Evolutionary conservation across 441 rosid species (phyloP), one percentile per base, ranked within the genome.

Genomic region (Corymbia calophylla): DNA sequence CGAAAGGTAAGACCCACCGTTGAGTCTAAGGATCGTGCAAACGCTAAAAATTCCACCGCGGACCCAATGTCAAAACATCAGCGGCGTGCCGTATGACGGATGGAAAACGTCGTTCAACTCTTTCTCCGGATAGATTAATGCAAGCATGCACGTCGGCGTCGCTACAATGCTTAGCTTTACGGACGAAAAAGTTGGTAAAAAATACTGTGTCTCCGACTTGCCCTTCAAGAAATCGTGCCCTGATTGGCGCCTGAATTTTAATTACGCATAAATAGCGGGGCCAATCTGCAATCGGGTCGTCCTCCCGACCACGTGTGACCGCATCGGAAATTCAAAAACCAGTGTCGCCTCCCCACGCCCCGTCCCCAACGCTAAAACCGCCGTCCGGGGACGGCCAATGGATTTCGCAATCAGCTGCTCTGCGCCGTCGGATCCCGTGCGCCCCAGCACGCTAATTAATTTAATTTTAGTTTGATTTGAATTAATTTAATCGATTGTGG

Each of bases 31-130:
- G 3, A 11, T 39, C 9, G 6, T 35, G 16, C 47, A 25, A 58
- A 58, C 64, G 14, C 9, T 10, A 35, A 35, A 39, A 19, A 5
- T 2, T 2, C 5, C 7, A 39, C 0, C 0, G 8, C 0, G 3
- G 25, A 39, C 21, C 27, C 3, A 6, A 23, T 19, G 23, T 39
- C 82, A 39, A 39, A 14, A 12, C 84, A 2, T 39, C 11, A 11
- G 1, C 44, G 29, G 4, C 51, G 49, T 39, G 84, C 17, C 25
- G 15, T 0, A 6, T 39, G 49, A 73, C 84, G 84, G n/a, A 21
- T 14, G 16, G 51, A 13, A 73, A 73, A 73, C 12, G 49, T 73
- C 9, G 12, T 12, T 6, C 16, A 2, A 35, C 16, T 3, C 39
- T 3, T 39, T 5, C 66, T 27, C n/a, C 15, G 12, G 12, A 60